Evolutionary conservation across 2,329 filamentous ascomycete species (phyloP).

Genomic region (Coniochaeta ligniaria): DNA sequence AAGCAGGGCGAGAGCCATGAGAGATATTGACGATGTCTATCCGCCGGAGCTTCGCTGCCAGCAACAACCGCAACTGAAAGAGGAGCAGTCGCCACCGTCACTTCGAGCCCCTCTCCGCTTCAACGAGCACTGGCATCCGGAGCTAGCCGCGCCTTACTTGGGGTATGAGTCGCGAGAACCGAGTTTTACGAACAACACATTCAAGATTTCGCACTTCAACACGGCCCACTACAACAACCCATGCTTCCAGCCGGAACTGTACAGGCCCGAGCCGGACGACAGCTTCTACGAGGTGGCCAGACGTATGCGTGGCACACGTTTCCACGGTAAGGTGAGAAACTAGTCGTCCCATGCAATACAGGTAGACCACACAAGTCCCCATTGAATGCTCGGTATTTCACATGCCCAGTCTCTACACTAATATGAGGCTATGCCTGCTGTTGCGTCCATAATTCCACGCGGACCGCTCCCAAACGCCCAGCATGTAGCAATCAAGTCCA

Average conservation of each 20-base stretch:
- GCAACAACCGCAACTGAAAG: conserved; percentile 11
- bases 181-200: conserved; percentile 48
- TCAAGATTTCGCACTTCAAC: conserved; percentile 62
- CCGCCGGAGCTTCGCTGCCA: no score
- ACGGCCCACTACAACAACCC: conserved; percentile 61
- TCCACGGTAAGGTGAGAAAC: no score
- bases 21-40: no score
- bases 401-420: no score
- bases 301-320: no score
- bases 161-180: conserved; percentile 33
- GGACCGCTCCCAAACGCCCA: background rate
- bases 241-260: conserved; percentile 50
- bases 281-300: conserved; percentile 6
- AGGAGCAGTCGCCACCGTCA: conserved; percentile 14
- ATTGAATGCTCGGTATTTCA: no score
- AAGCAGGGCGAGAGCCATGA: no score
- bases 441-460: background rate
- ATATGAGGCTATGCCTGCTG: background rate
- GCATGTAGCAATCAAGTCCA: background rate
- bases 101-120: conserved; percentile 34
- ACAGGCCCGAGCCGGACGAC: conserved; percentile 32
- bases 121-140: conserved; percentile 45
- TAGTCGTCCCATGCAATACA: background rate
- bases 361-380: background rate
- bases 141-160: conserved; percentile 26